Percentiles rank a stretch among this genome's conserved stretches.
Conservation (phyloP, 768 basidiomycete species). For the Phlegmacium glaucopus region DNA sequence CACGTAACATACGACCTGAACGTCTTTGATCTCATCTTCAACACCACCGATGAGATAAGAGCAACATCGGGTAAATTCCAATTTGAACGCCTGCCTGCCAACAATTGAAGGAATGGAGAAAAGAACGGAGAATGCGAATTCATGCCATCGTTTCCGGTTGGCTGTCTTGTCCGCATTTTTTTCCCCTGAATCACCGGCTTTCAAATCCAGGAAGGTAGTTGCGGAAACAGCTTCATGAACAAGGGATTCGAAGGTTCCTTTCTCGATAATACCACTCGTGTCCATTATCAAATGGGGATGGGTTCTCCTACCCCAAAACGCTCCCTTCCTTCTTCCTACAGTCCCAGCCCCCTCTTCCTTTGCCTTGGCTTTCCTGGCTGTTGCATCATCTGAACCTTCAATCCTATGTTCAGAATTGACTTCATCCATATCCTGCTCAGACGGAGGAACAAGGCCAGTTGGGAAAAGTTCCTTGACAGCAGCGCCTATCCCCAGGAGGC, state of each 20-base stretch:
- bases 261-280: conserved; percentile 41
- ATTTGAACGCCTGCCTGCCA: conserved; percentile 56
- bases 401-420: conserved; percentile 4
- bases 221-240: conserved; percentile 80
- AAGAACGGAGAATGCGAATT: conserved; percentile 59
- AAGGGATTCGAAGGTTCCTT: conserved; percentile 75
- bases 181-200: conserved; percentile 11
- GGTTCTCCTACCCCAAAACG: conserved; percentile 73
- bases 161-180: conserved; percentile 8
- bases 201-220: conserved; percentile 46
- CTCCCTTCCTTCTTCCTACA: conserved; percentile 53
- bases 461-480: conserved; percentile 78
- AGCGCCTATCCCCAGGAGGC: conserved; percentile 63
- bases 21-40: conserved; percentile 35
- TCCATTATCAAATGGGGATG: conserved; percentile 66
- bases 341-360: conserved; percentile 14
- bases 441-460: conserved; percentile 51
- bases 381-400: conserved; percentile 17
- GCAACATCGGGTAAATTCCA: conserved; percentile 67
- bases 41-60: conserved; percentile 61
- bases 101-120: conserved; percentile 58
- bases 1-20: conserved; percentile 49
- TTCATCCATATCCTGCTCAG: conserved; percentile 39
- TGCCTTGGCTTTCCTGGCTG: conserved; percentile 27
- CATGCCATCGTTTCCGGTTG: conserved; percentile 45